These are phyloP conservation scores for Wickerhamomyces ciferrii DNA, from an alignment of 805 yeast genomes.

Conservation along the genomic window DNA sequence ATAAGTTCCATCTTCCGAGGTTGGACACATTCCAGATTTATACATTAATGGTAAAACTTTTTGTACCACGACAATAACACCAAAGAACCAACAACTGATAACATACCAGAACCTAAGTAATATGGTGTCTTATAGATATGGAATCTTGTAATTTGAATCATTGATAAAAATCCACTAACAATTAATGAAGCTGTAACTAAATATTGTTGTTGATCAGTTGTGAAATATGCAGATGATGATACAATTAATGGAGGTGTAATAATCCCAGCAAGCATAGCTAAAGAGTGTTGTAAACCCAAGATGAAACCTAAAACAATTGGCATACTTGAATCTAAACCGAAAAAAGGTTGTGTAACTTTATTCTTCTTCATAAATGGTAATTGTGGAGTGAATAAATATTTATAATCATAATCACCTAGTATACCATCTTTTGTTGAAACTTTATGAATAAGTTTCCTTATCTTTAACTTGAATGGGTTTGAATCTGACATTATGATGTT, in stretches of 20 bases:
- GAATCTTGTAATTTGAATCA: conserved; percentile 76
- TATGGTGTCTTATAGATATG: conserved; percentile 71
- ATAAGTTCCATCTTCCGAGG: conserved; percentile 54
- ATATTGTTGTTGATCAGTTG: conserved; percentile 46
- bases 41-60: conserved; percentile 83
- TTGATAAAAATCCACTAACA: conserved; percentile 63
- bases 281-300: conserved; percentile 81
- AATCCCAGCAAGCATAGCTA: conserved; percentile 91
- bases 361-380: conserved; percentile 56
- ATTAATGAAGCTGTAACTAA: conserved; percentile 71
- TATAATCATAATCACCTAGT: conserved; percentile 84
- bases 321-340: conserved; percentile 73
- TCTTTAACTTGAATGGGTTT: background rate
- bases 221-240: conserved; percentile 57
- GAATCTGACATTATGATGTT: background rate
- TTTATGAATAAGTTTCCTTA: conserved; percentile 5
- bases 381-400: conserved; percentile 72
- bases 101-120: conserved; percentile 83
- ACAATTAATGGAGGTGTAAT: conserved; percentile 80
- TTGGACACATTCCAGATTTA: conserved; percentile 59
- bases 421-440: conserved; percentile 71
- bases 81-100: conserved; percentile 88
- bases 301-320: conserved; percentile 72
- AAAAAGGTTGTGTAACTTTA: conserved; percentile 65
- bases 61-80: conserved; percentile 75